A percentile compares a stretch with the other conserved stretches of the same genome.
These are phyloP conservation scores for Moesziomyces sp. DNA, from an alignment of 1,284 basidiomycete species.

Conservation along the genomic window DNA sequence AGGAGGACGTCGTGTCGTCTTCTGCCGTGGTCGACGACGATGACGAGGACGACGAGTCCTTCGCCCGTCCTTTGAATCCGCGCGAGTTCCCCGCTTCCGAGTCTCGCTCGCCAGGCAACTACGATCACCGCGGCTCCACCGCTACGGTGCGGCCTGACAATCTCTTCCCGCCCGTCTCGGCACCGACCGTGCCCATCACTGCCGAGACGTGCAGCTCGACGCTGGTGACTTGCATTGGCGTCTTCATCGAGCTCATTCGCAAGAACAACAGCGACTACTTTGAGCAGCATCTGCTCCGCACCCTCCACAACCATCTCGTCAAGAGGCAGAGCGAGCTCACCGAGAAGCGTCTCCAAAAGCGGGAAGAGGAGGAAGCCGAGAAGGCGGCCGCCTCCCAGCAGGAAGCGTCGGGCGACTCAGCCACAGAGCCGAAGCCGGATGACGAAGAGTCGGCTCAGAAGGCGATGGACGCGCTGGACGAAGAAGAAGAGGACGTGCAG, in stretches of 20 bases:
- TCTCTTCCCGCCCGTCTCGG: slow-evolving; percentile 53
- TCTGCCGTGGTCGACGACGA: slow-evolving; percentile 61
- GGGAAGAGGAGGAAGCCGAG: slow-evolving; percentile 66
- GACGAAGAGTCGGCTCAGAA: slow-evolving; percentile 69
- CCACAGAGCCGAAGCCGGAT: slow-evolving; percentile 13
- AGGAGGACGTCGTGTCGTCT: slow-evolving; percentile 34
- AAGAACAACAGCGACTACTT: slow-evolving; percentile 99
- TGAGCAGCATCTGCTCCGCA: slow-evolving; percentile 98
- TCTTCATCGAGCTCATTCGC: slow-evolving; percentile 94
- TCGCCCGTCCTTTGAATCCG: slow-evolving; percentile 47
- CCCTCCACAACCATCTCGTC: slow-evolving; percentile 87
- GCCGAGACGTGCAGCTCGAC: slow-evolving; percentile 85
- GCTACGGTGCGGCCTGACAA: slow-evolving; percentile 57
- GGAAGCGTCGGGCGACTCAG: slow-evolving; percentile 8
- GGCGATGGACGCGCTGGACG: slow-evolving; percentile 71
- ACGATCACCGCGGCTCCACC: slow-evolving; percentile 59
- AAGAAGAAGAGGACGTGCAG: slow-evolving; percentile 66
- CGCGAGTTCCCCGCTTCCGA: slow-evolving; percentile 53
- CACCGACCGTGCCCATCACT: slow-evolving; percentile 48
- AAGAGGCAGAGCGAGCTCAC: slow-evolving; percentile 79
- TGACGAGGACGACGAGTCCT: slow-evolving; percentile 61
- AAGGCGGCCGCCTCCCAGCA: slow-evolving; percentile 4
- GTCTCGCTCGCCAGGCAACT: slow-evolving; percentile 31
- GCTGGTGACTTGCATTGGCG: slow-evolving; percentile 85
- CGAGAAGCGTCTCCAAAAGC: slow-evolving; percentile 48